A percentile compares a stretch with the other conserved stretches of the same genome.
Conservation (phyloP, 768 basidiomycete species). For the Amyloporia xantha region DNA sequence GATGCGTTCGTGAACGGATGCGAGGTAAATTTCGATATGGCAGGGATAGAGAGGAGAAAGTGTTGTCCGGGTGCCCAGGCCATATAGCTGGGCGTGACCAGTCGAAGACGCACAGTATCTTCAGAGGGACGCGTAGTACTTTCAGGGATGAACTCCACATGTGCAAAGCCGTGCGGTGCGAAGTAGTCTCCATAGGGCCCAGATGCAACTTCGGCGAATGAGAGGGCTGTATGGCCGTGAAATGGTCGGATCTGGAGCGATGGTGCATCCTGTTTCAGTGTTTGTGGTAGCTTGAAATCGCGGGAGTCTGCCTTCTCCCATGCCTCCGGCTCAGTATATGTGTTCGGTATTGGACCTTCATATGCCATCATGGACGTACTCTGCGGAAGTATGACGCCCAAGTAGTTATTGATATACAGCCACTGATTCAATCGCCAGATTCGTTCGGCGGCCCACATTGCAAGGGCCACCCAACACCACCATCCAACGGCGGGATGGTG, state of each 20-base stretch:
- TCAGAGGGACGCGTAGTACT: too few relatives aligned
- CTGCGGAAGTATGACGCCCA: constrained; percentile 23
- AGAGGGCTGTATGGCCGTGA: too few relatives aligned
- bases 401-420: constrained; percentile 52
- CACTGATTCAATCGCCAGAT: constrained; percentile 48
- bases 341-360: not conserved
- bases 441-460: constrained; percentile 60
- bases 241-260: constrained; percentile 1
- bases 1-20: constrained; percentile 74
- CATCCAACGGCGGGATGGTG: constrained; percentile 62
- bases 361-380: constrained; percentile 2
- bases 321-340: not conserved
- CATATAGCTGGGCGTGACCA: constrained; percentile 48
- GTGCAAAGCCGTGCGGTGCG: constrained; percentile 63
- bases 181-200: constrained; percentile 23
- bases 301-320: not conserved
- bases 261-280: not conserved
- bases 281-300: not conserved
- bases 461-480: constrained; percentile 63
- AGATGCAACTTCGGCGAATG: constrained; percentile 7
- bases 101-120: constrained; percentile 59
- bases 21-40: constrained; percentile 49
- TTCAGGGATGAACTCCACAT: constrained; percentile 60
- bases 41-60: constrained; percentile 61
- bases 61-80: constrained; percentile 78